These are phyloP conservation scores for Nigrospora osmanthi DNA, from an alignment of 2,329 filamentous ascomycete species.

Conservation along the genomic window DNA sequence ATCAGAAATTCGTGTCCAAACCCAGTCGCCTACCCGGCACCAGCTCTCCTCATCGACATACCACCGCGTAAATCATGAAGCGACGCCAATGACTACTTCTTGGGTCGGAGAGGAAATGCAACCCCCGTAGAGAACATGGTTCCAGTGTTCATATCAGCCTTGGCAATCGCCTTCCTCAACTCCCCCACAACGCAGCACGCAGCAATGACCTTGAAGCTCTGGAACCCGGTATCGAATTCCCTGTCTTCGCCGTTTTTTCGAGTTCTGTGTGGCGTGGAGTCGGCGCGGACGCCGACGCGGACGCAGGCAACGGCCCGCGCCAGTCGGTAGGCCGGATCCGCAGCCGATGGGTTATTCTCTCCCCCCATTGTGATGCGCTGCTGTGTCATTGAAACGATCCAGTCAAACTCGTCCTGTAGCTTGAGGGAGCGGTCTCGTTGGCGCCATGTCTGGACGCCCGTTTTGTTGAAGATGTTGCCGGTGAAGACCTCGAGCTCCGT, in stretches of 20 bases:
- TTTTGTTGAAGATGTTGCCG: conserved; percentile 45
- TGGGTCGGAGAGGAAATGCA: no score
- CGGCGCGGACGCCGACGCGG: conserved; percentile 6
- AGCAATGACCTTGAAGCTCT: conserved; percentile 21
- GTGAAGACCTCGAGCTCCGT: conserved; percentile 47
- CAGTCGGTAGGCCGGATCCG: conserved; percentile 2
- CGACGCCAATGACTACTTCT: no score
- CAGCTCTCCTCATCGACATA: no score
- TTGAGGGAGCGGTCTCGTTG: conserved; percentile 44
- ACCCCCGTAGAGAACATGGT: not conserved
- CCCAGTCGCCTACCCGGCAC: no score
- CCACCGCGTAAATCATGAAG: no score
- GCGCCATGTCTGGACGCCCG: conserved; percentile 37
- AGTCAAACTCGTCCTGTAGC: conserved; percentile 43
- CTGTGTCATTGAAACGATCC: conserved; percentile 18
- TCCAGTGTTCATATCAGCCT: conserved; percentile 7
- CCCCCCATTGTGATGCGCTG: conserved; percentile 4
- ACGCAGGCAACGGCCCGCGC: conserved; percentile 22
- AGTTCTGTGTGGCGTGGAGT: no score
- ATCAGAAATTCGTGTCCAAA: no score
- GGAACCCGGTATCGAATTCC: conserved; percentile 9
- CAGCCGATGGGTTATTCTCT: not conserved
- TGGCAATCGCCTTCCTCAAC: conserved; percentile 13
- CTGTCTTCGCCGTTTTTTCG: not conserved
- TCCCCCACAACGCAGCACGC: conserved; percentile 19